Percentiles rank a stretch among this genome's conserved stretches.
These are phyloP conservation scores for Bimuria novae-zelandiae DNA, from an alignment of 2,329 filamentous ascomycete genomes.

Conservation along the genomic window DNA sequence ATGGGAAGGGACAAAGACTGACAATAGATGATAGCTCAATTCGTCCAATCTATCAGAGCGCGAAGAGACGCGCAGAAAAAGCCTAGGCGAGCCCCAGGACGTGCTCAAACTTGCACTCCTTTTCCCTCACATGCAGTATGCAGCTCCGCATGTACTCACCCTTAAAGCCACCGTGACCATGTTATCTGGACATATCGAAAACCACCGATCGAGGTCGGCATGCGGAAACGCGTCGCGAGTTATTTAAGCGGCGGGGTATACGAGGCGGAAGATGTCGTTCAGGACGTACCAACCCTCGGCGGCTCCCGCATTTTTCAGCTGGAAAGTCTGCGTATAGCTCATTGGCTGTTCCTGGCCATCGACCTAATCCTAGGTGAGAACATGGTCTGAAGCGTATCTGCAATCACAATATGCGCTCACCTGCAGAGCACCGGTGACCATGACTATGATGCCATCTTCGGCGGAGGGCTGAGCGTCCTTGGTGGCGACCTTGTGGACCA, in stretches of 20 bases:
- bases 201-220: conserved; percentile 1
- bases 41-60: conserved; percentile 7
- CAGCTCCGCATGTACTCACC: background rate
- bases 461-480: conserved; percentile 81
- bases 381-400: background rate
- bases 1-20: background rate
- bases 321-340: conserved; percentile 90
- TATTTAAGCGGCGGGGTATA: conserved; percentile 61
- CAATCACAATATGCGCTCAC: conserved; percentile 56
- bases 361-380: conserved; percentile 60
- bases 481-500: conserved; percentile 77
- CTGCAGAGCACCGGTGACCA: conserved; percentile 84
- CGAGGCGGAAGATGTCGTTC: conserved; percentile 94
- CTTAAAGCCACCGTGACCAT: conserved; percentile 3
- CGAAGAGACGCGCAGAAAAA: background rate
- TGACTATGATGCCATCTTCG: conserved; percentile 73
- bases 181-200: background rate
- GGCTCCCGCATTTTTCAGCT: conserved; percentile 77
- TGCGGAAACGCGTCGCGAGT: background rate
- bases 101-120: background rate
- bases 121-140: conserved; percentile 6
- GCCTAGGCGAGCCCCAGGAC: background rate
- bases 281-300: conserved; percentile 78
- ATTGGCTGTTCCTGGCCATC: conserved; percentile 85
- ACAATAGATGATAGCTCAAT: conserved; percentile 3